Percentiles rank a stretch among this genome's conserved stretches.
Conservation (phyloP, 2,329 filamentous ascomycete species). For the Ceratocystis eucalypticola region DNA sequence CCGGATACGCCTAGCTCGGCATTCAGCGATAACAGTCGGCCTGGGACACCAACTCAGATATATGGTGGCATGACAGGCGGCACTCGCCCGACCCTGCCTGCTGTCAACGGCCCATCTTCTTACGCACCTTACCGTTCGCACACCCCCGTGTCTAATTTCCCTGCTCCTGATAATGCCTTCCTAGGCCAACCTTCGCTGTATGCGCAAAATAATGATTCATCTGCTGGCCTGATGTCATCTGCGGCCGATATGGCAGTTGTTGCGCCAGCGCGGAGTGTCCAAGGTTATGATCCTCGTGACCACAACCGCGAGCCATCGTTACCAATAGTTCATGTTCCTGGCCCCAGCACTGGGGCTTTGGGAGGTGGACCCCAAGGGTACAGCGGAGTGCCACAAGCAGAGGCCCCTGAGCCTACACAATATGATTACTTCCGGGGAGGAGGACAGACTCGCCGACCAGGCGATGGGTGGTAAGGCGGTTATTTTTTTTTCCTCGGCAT, state of each 20-base stretch:
- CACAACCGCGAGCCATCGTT: slow-evolving; percentile 16
- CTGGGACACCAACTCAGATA: slow-evolving; percentile 33
- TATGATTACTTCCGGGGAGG: slow-evolving; percentile 45
- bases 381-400: slow-evolving; percentile 43
- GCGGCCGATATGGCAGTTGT: slow-evolving; percentile 40
- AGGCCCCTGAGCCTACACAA: slow-evolving; percentile 36
- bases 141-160: slow-evolving; percentile 12
- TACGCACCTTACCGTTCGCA: slow-evolving; percentile 22
- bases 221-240: slow-evolving; percentile 38
- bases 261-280: slow-evolving; percentile 25
- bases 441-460: slow-evolving; percentile 25
- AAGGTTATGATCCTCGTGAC: slow-evolving; percentile 25
- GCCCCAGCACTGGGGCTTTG: slow-evolving; percentile 37
- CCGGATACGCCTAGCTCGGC: slow-evolving; percentile 46
- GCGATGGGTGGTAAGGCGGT: slow-evolving; percentile 29
- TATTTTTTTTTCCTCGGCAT: neutral
- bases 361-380: slow-evolving; percentile 48
- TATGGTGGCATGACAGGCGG: slow-evolving; percentile 23
- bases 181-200: slow-evolving; percentile 29
- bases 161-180: slow-evolving; percentile 18
- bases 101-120: slow-evolving; percentile 12
- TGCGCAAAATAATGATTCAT: slow-evolving; percentile 38
- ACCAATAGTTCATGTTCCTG: slow-evolving; percentile 24
- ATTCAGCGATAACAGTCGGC: slow-evolving; percentile 34
- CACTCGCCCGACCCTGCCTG: slow-evolving; percentile 12